Base-by-base conservation (phyloP, 306 rosid species). In the Cicer pinnatifidum region DNA sequence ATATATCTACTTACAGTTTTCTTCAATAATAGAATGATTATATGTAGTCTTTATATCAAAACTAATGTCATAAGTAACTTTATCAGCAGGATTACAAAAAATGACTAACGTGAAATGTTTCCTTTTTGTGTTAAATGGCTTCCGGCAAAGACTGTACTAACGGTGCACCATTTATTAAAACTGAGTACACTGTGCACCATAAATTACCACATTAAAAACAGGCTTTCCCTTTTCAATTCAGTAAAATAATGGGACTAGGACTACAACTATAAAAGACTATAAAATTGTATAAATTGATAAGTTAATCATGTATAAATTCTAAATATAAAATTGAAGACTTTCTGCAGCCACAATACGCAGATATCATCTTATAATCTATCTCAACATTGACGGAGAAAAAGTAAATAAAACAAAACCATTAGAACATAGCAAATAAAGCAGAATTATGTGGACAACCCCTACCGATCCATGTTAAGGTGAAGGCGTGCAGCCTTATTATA, bases 391-490 rank as follows among this genome's bases (percentile, higher is more conserved):
- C 66, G 45, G 20, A 56, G 66, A 38, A 45, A 5, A 37, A 56
- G 50, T 40, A 67, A 1, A 15, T 28, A 58, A 67, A 15, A 81
- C 23, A n/a, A 63, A 8, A 46, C 58, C 75, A 23, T 56, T 28
- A 47, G 19, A 28, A 35, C 17, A 39, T 45, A 51, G 73, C 50
- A 76, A 33, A 44, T 20, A 44, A 63, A 64, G 17, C 48, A 16
- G 64, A 67, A 68, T 39, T 37, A 8, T 45, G 54, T 13, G 61
- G 65, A 69, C 48, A 33, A 39, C 50, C 47, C 12, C 23, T 46
- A 20, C 47, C 57, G 39, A 46, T 11, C 75, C 73, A 9, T 46
- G 9, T 41, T 11, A 61, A 57, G 68, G 38, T 48, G 72, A 38
- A 72, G 20, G 20, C 7, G 28, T 19, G 2, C 11, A 28, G 57